A percentile compares a stretch with the other conserved stretches of the same genome.
These are phyloP conservation scores for Xylariaceae sp. DNA, from an alignment of 2,329 filamentous ascomycete genomes.

Conservation along the genomic window DNA sequence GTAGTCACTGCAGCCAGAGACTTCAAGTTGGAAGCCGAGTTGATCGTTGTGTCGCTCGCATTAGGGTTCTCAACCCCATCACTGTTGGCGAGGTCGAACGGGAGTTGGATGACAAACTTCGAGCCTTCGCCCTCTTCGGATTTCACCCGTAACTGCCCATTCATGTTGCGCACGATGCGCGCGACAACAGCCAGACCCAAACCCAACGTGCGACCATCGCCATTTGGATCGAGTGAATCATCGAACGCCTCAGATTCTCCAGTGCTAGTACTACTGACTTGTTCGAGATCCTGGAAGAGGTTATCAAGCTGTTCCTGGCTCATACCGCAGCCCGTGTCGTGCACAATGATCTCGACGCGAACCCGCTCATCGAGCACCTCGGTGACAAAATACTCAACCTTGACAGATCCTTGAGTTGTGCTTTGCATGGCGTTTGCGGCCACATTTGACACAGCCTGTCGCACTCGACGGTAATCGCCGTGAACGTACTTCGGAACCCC, in stretches of 20 bases:
- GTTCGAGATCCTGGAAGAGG: slow-evolving; percentile 54
- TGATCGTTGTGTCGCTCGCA: slow-evolving; percentile 12
- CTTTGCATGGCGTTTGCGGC: slow-evolving; percentile 81
- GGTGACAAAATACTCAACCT: slow-evolving; percentile 62
- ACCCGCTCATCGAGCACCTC: slow-evolving; percentile 49
- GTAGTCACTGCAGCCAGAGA: slow-evolving; percentile 32
- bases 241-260: slow-evolving; percentile 29
- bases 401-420: slow-evolving; percentile 62
- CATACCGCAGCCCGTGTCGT: slow-evolving; percentile 73
- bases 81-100: slow-evolving; percentile 59
- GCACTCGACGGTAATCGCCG: slow-evolving; percentile 73
- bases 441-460: slow-evolving; percentile 77
- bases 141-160: slow-evolving; percentile 77
- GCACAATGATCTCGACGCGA: slow-evolving; percentile 66
- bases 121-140: slow-evolving; percentile 80
- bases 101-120: slow-evolving; percentile 72
- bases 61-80: slow-evolving; percentile 31
- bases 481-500: slow-evolving; percentile 66
- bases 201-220: slow-evolving; percentile 53
- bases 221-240: slow-evolving; percentile 29
- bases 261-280: slow-evolving; percentile 47
- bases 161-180: slow-evolving; percentile 81
- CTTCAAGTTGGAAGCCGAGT: slow-evolving; percentile 22
- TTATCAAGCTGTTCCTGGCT: slow-evolving; percentile 47
- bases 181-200: slow-evolving; percentile 86